Percentiles rank a stretch among this genome's conserved stretches.
Conservation (phyloP, 2,329 filamentous ascomycete genomes). For the Didymella pinodella region DNA sequence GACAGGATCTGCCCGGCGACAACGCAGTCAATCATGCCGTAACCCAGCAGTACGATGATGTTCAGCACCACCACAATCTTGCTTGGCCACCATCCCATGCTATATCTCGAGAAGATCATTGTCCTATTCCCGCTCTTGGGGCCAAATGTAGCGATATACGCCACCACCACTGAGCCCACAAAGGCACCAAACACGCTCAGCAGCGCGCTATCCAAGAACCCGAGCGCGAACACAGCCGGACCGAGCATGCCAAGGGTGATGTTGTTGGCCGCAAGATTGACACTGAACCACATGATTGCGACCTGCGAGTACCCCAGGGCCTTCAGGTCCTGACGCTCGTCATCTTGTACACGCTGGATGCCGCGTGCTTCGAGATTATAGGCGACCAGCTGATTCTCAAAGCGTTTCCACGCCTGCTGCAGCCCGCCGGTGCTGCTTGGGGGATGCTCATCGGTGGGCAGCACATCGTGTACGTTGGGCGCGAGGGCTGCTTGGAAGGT, state of each 20-base stretch:
- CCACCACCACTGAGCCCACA: slow-evolving; percentile 62
- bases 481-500: slow-evolving; percentile 32
- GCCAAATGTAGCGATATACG: slow-evolving; percentile 69
- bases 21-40: slow-evolving; percentile 69
- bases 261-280: slow-evolving; percentile 70
- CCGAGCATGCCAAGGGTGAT: slow-evolving; percentile 71
- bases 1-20: slow-evolving; percentile 73
- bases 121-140: slow-evolving; percentile 68
- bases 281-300: slow-evolving; percentile 66
- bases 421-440: slow-evolving; percentile 21
- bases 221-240: slow-evolving; percentile 64
- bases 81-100: slow-evolving; percentile 71
- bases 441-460: slow-evolving; percentile 30
- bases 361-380: slow-evolving; percentile 68
- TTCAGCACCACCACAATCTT: slow-evolving; percentile 70
- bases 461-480: slow-evolving; percentile 29
- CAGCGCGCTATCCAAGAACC: slow-evolving; percentile 64
- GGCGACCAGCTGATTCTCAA: slow-evolving; percentile 54
- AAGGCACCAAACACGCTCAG: slow-evolving; percentile 66
- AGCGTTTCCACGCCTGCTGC: slow-evolving; percentile 37
- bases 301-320: slow-evolving; percentile 64
- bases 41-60: slow-evolving; percentile 68
- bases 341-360: slow-evolving; percentile 64
- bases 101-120: slow-evolving; percentile 66
- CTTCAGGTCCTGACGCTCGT: slow-evolving; percentile 62